A percentile compares a stretch with the other conserved stretches of the same genome.
Conservation (phyloP, 1,284 basidiomycete genomes). For the Termitomyces sp. region DNA sequence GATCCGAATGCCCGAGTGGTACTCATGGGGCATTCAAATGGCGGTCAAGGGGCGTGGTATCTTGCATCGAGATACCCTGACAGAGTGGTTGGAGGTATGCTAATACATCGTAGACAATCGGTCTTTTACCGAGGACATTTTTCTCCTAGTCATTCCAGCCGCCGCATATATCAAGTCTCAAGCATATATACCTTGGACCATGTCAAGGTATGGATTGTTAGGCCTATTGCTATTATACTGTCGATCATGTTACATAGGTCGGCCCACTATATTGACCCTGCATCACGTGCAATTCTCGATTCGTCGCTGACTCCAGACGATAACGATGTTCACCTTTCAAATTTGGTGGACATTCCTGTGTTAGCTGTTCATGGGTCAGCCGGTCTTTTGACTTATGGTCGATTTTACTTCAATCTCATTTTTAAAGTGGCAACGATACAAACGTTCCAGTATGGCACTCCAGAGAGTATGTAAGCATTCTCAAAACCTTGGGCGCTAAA, state of each 20-base stretch:
- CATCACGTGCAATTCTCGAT: constrained; percentile 64
- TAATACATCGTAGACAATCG: not conserved
- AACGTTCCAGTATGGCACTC: constrained; percentile 83
- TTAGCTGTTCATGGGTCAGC: constrained; percentile 75
- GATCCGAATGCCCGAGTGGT: constrained; percentile 40
- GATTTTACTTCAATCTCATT: not conserved
- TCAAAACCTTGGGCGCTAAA: constrained; percentile 50
- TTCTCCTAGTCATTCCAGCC: constrained; percentile 51
- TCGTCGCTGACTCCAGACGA: constrained; percentile 76
- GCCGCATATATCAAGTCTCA: constrained; percentile 82
- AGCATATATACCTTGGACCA: constrained; percentile 71
- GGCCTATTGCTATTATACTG: not conserved
- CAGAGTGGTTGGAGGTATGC: constrained; percentile 57
- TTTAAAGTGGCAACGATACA: constrained; percentile 59
- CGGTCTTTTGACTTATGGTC: constrained; percentile 1
- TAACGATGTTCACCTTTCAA: constrained; percentile 81
- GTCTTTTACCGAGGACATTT: not conserved
- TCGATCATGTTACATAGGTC: constrained; percentile 32
- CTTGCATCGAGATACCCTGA: constrained; percentile 74
- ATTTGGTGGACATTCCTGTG: constrained; percentile 64
- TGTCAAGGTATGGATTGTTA: constrained; percentile 45
- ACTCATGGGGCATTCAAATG: constrained; percentile 87
- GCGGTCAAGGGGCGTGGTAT: constrained; percentile 88
- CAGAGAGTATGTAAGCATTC: constrained; percentile 51
- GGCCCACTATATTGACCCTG: constrained; percentile 76